A percentile compares a stretch with the other conserved stretches of the same genome.
Conservation (phyloP, 345 rosid species). For the Lenwebbia sp. region DNA sequence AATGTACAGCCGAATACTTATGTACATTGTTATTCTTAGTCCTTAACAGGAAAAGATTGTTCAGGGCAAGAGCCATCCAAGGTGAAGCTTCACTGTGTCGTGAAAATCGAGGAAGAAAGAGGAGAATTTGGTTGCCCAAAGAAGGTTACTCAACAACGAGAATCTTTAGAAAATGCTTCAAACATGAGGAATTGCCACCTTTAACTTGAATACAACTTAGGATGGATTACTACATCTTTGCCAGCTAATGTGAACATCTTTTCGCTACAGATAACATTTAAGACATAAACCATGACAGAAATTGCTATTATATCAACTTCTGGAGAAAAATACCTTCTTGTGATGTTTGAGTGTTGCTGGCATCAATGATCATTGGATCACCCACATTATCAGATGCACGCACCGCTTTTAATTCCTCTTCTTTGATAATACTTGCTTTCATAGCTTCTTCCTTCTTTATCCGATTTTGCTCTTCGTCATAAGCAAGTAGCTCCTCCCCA, state of each 20-base stretch:
- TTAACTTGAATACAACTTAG: neutral
- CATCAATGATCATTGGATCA: conserved; percentile 85
- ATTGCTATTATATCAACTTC: neutral
- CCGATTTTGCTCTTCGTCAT: conserved; percentile 93
- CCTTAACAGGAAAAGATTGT: neutral
- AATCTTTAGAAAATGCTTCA: neutral
- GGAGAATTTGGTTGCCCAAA: neutral
- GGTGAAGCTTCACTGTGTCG: neutral
- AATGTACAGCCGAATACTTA: neutral
- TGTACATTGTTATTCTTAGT: neutral
- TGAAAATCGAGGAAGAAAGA: neutral
- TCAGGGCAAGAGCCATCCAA: neutral
- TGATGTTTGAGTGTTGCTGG: conserved; percentile 29
- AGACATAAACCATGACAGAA: neutral
- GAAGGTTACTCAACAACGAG: neutral
- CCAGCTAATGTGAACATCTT: neutral
- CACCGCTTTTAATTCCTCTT: conserved; percentile 70
- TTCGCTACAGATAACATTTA: neutral
- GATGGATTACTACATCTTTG: neutral
- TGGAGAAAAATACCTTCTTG: conserved; percentile 43
- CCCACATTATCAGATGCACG: conserved; percentile 42
- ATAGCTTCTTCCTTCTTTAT: conserved; percentile 83
- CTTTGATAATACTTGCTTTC: conserved; percentile 73
- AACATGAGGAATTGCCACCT: neutral
- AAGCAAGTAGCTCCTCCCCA: conserved; percentile 94